Evolutionary conservation across 208 protist genomes (phyloP).

Genomic region (Trypanosomatidae sp.): DNA sequence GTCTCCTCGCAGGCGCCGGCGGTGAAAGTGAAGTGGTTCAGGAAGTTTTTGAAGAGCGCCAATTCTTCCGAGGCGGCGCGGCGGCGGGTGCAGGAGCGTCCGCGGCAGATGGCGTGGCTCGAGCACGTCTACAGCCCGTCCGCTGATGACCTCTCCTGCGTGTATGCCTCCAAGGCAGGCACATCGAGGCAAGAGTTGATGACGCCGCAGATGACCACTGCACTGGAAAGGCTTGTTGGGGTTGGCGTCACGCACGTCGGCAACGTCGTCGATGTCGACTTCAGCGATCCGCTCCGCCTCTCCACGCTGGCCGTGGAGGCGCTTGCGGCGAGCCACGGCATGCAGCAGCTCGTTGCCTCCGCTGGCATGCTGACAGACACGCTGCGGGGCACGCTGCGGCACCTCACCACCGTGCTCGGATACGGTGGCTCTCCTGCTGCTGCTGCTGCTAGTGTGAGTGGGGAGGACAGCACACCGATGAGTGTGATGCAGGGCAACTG

Average conservation of each 20-base stretch:
- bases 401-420: conserved; percentile 27
- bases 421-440: too few relatives aligned
- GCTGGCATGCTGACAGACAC: conserved; percentile 27
- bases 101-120: conserved; percentile 19
- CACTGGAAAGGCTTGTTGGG: conserved; percentile 13
- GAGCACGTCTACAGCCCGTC: conserved; percentile 15
- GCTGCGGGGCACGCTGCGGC: conserved; percentile 25
- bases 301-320: conserved; percentile 33
- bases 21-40: conserved; percentile 28
- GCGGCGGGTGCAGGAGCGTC: conserved; percentile 14
- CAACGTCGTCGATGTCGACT: conserved; percentile 27
- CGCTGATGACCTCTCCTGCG: conserved; percentile 12
- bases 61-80: conserved; percentile 15
- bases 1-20: neutral
- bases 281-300: conserved; percentile 25
- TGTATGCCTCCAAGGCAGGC: neutral
- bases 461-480: neutral
- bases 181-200: neutral
- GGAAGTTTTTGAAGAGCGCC: conserved; percentile 16
- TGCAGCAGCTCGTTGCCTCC: conserved; percentile 34
- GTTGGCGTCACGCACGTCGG: conserved; percentile 21
- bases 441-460: neutral
- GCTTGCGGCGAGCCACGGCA: conserved; percentile 17
- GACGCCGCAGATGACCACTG: conserved; percentile 1
- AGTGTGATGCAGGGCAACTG: conserved; percentile 11